phyloP scores from a whole-genome alignment of 2,329 filamentous ascomycete genomes.

The Zopfia rhizophila region DNA sequence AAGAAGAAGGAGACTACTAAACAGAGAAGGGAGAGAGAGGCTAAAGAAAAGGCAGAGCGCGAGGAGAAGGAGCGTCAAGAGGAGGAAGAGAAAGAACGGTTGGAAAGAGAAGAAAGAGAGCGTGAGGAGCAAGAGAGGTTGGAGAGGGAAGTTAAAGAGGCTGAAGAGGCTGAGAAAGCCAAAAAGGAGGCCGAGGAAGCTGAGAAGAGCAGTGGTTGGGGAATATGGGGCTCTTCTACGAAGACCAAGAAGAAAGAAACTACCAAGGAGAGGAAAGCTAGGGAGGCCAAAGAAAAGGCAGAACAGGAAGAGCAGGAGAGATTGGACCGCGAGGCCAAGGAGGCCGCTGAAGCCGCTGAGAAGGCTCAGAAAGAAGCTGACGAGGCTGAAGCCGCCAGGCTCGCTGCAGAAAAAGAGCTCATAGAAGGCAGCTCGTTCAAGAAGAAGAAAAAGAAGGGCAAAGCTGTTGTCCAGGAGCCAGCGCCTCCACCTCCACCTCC shows the following conservation, averaged over 20 bases:
- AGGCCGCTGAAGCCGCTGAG: slow-evolving; percentile 26
- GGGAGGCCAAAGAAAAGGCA: slow-evolving; percentile 22
- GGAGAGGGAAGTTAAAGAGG: slow-evolving; percentile 26
- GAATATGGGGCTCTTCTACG: slow-evolving; percentile 30
- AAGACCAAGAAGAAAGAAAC: slow-evolving; percentile 40
- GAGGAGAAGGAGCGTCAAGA: no score
- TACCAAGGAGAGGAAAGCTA: slow-evolving; percentile 19
- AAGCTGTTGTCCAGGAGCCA: slow-evolving; percentile 32
- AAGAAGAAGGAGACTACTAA: slow-evolving; percentile 39
- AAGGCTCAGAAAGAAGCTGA: slow-evolving; percentile 22
- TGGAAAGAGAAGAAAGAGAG: slow-evolving; percentile 55
- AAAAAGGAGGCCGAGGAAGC: slow-evolving; percentile 38
- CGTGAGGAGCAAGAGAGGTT: slow-evolving; percentile 37
- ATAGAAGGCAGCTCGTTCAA: slow-evolving; percentile 35
- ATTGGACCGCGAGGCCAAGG: slow-evolving; percentile 28
- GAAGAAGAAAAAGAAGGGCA: slow-evolving; percentile 52
- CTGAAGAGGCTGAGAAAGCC: slow-evolving; percentile 32
- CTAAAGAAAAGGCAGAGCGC: no score
- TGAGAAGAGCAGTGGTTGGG: slow-evolving; percentile 36
- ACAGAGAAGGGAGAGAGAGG: slow-evolving; percentile 16
- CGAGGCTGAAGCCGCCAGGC: slow-evolving; percentile 25
- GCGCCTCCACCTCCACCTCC: slow-evolving; percentile 34
- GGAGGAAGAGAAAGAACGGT: no score
- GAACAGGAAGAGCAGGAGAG: slow-evolving; percentile 47
- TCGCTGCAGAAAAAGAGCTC: slow-evolving; percentile 34